A percentile compares a stretch with the other conserved stretches of the same genome.
These are phyloP conservation scores for Hypoxylon sp. DNA, from an alignment of 2,329 filamentous ascomycete species.

Conservation along the genomic window DNA sequence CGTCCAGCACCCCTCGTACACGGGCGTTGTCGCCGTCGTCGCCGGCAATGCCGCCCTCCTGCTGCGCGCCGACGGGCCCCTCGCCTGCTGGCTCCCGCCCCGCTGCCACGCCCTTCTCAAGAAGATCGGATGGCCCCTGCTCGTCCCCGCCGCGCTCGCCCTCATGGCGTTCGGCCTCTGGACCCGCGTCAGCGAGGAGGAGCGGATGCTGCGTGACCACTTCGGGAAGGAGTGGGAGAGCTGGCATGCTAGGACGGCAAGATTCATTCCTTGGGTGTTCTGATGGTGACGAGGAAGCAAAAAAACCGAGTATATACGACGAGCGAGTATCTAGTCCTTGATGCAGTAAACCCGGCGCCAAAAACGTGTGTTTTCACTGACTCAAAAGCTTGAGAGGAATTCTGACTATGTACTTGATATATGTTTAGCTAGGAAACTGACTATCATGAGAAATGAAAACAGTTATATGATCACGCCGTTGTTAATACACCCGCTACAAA, in stretches of 20 bases:
- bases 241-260: conserved; percentile 57
- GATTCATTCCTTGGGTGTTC: conserved; percentile 57
- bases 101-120: conserved; percentile 17
- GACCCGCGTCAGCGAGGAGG: conserved; percentile 56
- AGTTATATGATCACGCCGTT: neutral
- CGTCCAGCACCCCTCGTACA: conserved; percentile 63
- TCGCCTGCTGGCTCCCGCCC: conserved; percentile 51
- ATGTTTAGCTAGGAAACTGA: too few species aligned
- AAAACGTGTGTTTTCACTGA: too few species aligned
- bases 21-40: conserved; percentile 50
- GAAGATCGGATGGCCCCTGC: conserved; percentile 10
- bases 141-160: conserved; percentile 20
- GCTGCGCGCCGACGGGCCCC: conserved; percentile 48
- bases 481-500: neutral
- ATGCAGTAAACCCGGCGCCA: too few species aligned
- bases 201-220: conserved; percentile 55
- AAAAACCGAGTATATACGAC: neutral
- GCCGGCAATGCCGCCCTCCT: conserved; percentile 46
- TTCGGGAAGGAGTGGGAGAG: conserved; percentile 59
- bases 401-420: too few species aligned
- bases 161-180: conserved; percentile 39
- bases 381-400: too few species aligned
- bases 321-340: too few species aligned
- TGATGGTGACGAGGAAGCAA: conserved; percentile 31
- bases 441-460: neutral